Evolutionary conservation across 148 eudicot genomes (phyloP), one percentile per base, ranked within the genome.

Genomic region (Chenopodium suecicum): DNA sequence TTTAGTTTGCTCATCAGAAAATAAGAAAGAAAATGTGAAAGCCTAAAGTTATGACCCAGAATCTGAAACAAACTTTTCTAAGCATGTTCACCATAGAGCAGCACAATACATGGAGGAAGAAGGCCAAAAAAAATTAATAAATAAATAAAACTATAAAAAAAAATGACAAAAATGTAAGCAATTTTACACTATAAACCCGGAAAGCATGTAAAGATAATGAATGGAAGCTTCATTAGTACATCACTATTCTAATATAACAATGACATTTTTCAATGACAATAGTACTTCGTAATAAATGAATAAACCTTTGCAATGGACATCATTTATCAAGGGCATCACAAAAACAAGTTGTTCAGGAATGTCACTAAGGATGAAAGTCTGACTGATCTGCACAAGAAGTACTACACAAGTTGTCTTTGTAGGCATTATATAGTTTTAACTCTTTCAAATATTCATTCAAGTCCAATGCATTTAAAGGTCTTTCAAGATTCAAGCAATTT

Each of bases 1-100:
- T 70, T 62, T 63, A 74, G 78, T 65, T 63, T 74, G 46, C 25
- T 78, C 82, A 83, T 56, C 76, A 86, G 63, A 82, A 73, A 76
- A 78, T 37, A 81, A 60, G 27, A 78, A 41, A 78, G 37, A n/a
- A 48, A 72, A 23, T 11, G 41, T 66, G 44, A 58, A 63, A 78
- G 64, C 20, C 47, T 31, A 75, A 32, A 66, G 23, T 22, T 1
- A 74, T 44, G 47, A 68, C 70, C 70, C 20, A n/a, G 47, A 31
- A 22, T 68, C 31, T 32, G 47, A 54, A 9, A 27, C 19, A 56
- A 29, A 54, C 68, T 64, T 9, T 9, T 64, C 9, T 64, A 12
- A 64, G 23, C 44, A 64, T 25, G 68, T 58, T 64, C 68, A 64
- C 23, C 23, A 64, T 22, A 64, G 68, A 64, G 29, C 68, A 64